Evolutionary conservation across 208 protist species (phyloP), one percentile per base, ranked within the genome.

Genomic region (Porcisia hertigi): DNA sequence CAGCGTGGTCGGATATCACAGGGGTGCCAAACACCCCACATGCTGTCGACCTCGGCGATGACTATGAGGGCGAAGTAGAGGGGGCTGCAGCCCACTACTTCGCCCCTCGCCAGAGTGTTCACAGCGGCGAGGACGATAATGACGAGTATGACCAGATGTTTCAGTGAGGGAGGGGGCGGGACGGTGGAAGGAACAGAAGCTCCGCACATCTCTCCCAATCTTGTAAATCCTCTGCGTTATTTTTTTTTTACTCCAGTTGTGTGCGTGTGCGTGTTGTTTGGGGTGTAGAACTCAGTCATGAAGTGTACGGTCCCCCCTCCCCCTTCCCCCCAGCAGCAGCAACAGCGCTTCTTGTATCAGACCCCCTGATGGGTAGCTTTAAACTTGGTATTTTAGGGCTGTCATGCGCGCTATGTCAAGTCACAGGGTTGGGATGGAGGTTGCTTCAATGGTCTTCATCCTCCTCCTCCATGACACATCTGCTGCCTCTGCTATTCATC

Each of bases 51-150:
- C 25, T 83, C 3, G 62, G 52, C 18, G 70, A 79, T 23, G 84
- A 91, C 62, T 82, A 63, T 34, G 80, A 79, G 67, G 71, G 69
- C 16, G 78, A 88, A 53, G 77, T 76, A 49, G 70, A 82, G 14
- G 84, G 80, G 45, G 82, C 76, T 11, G 83, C 83, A 16, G 69
- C 64, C 8, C 81, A 91, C 57, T 84, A 88, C 73, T 93, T 93
- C 55, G 73, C 72, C 23, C 82, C 81, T 16, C 81, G 75, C 25
- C 59, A 62, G 60, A 76, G 82, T 20, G 73, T 75, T 60, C 79
- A 80, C 71, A 74, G 67, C 45, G 76, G 54, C 36, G 76, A 82
- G 6, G 77, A 88, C 30, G 79, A 79, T 0, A 80, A 85, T 36
- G 71, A 83, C 25, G 84, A 85, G 77, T 80, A 87, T 36, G 74